A percentile compares a stretch with the other conserved stretches of the same genome.
Conservation (phyloP, 805 yeast genomes). For the Wickerhamiella qilinensis region DNA sequence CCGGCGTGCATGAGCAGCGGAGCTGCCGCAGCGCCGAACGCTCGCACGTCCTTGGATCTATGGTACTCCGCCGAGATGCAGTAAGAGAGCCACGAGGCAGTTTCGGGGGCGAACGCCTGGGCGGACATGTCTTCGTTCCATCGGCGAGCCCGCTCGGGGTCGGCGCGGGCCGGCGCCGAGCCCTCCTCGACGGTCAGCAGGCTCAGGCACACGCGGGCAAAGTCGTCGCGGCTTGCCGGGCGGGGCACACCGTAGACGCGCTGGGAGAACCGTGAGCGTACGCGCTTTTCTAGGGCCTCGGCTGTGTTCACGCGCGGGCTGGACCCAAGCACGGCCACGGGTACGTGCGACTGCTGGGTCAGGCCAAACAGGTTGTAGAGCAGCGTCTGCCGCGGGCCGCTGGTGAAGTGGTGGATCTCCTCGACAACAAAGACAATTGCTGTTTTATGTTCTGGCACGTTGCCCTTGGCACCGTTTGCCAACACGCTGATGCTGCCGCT, state of each 20-base stretch:
- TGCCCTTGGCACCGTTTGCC: too few relatives aligned
- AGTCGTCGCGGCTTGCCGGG: conserved; percentile 31
- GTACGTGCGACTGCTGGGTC: conserved; percentile 53
- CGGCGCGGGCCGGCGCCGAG: conserved; percentile 9
- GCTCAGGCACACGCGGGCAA: conserved; percentile 31
- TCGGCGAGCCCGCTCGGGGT: conserved; percentile 4
- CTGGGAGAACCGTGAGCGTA: conserved; percentile 77
- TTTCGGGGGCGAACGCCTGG: conserved; percentile 1
- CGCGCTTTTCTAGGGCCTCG: conserved; percentile 80
- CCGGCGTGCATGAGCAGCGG: conserved; percentile 3
- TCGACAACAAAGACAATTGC: conserved; percentile 71
- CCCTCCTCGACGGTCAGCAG: conserved; percentile 23
- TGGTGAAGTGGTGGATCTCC: conserved; percentile 67
- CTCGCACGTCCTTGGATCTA: conserved; percentile 41
- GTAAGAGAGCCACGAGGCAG: conserved; percentile 21
- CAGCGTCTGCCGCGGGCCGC: conserved; percentile 59
- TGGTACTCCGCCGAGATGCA: conserved; percentile 33
- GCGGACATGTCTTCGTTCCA: conserved; percentile 14
- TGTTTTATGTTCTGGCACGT: too few relatives aligned
- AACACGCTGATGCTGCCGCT: too few relatives aligned
- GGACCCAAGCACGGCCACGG: conserved; percentile 69
- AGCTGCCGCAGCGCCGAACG: conserved; percentile 15
- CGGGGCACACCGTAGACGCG: conserved; percentile 47
- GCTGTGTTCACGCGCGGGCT: conserved; percentile 60
- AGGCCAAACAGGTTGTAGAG: conserved; percentile 78